phyloP scores from a whole-genome alignment of 352 stramenopile genomes.

The Pythium rishiriense region DNA sequence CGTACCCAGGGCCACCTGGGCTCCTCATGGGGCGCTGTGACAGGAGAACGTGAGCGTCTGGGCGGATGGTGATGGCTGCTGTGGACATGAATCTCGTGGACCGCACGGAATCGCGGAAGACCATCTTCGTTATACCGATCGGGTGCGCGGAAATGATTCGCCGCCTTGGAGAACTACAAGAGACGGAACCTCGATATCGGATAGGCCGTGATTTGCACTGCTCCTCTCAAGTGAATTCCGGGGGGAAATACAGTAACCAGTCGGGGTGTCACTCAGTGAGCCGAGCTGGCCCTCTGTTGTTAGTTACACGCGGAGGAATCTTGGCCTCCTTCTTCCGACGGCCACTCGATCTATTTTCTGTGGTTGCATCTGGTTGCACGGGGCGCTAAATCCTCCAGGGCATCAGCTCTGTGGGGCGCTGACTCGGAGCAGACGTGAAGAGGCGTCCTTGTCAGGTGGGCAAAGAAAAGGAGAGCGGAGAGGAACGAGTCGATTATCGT shows the following conservation, averaged over 20 bases:
- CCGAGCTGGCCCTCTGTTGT: background rate
- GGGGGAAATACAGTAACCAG: background rate
- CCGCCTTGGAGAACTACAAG: background rate
- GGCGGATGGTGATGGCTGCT: conserved; percentile 3
- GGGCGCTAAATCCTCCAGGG: background rate
- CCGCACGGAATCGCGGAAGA: background rate
- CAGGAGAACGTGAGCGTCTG: background rate
- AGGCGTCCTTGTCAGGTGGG: background rate
- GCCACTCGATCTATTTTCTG: conserved; percentile 22
- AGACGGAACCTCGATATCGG: background rate
- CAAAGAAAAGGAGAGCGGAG: background rate
- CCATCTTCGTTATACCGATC: background rate
- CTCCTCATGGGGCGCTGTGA: no score
- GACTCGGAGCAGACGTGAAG: background rate
- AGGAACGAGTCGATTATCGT: background rate
- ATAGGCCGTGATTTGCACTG: background rate
- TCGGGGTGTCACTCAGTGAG: no score
- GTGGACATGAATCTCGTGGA: background rate
- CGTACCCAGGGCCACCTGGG: background rate
- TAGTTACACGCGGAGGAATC: background rate
- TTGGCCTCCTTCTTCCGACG: background rate
- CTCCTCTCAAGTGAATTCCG: background rate
- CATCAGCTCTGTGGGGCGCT: no score
- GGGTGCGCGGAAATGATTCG: background rate
- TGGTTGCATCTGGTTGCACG: conserved; percentile 8